Evolutionary conservation across 495 filamentous ascomycete species (phyloP), one percentile per base, ranked within the genome.

Genomic region (Saxophila tyrrhenica): DNA sequence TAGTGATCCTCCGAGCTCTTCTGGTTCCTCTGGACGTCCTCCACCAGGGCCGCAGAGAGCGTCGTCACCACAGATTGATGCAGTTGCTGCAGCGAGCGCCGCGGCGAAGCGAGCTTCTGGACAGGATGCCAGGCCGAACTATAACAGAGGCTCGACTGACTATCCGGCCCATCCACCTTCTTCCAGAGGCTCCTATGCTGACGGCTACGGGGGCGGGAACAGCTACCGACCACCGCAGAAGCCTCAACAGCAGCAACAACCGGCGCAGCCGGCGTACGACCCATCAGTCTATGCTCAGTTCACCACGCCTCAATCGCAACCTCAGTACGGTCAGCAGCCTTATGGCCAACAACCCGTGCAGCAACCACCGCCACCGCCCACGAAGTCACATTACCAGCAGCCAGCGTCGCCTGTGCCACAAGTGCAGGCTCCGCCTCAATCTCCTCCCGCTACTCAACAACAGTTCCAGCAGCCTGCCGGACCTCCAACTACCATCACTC

Each of bases 401-500:
- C 67, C 69, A 48, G 54, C 65, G 55, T 63, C 61, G 23, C 59
- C 59, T 5, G 59, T 64, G 1, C 52, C 55, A n/a, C 62, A 64
- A 41, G 49, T 57, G 3, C 48, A 59, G 48, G 55, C 63, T 50
- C 68, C 69, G 25, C 68, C 69, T 24, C 57, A 56, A 24, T 22
- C 51, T 1, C 54, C 47, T 41, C 58, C 52, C 38, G 51, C 49
- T 17, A 46, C 41, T n/a, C 52, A 42, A 25, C 54, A 46, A 20
- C 22, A 52, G 48, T 2, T 53, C 15, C 45, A 35, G 21, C 55
- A 42, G 25, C 35, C 46, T 35, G 75, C 71, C 62, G 73, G n/a
- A 64, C 75, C 52, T 39, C 78, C 81, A 1, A 50, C 75, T 75
- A 17, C 77, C 77, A 17, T 76, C 75, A n/a, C 78, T 78, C 48